These are phyloP conservation scores for Fusarium graminum DNA, from an alignment of 2,329 filamentous ascomycete genomes.

Conservation along the genomic window DNA sequence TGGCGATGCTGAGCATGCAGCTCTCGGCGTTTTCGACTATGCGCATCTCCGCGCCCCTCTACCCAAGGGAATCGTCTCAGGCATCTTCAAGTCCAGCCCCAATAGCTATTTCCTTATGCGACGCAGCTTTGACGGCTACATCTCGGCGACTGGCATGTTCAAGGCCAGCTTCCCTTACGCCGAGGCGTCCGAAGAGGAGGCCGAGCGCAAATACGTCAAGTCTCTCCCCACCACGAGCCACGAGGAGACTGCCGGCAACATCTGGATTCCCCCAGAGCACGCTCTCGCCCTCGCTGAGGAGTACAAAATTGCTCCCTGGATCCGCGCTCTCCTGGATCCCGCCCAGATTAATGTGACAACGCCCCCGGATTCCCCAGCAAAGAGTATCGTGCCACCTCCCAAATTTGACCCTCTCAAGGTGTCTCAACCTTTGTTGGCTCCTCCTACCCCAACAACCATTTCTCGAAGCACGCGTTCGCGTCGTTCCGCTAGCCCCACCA, in stretches of 20 bases:
- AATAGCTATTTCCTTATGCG: slow-evolving; percentile 98
- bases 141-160: slow-evolving; percentile 92
- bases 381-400: slow-evolving; percentile 84
- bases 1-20: slow-evolving; percentile 79
- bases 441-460: slow-evolving; percentile 63
- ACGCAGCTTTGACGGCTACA: slow-evolving; percentile 84
- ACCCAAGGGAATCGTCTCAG: slow-evolving; percentile 90
- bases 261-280: slow-evolving; percentile 90
- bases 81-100: slow-evolving; percentile 90
- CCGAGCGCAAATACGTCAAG: slow-evolving; percentile 87
- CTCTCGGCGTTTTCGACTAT: slow-evolving; percentile 91
- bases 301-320: slow-evolving; percentile 88
- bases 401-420: slow-evolving; percentile 73
- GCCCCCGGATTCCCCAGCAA: slow-evolving; percentile 75
- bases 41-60: slow-evolving; percentile 93
- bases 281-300: slow-evolving; percentile 87
- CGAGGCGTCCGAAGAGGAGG: slow-evolving; percentile 77
- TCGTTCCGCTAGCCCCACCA: slow-evolving; percentile 70
- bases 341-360: slow-evolving; percentile 75
- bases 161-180: slow-evolving; percentile 89
- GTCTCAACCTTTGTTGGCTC: slow-evolving; percentile 59
- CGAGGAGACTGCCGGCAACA: slow-evolving; percentile 95
- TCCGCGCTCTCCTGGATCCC: slow-evolving; percentile 92
- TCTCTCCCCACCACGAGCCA: slow-evolving; percentile 81
- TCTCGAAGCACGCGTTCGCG: slow-evolving; percentile 64